Percentiles rank a stretch among this genome's conserved stretches.
Conservation (phyloP, 1,284 basidiomycete genomes). For the Ceratobasidium papillatum region DNA sequence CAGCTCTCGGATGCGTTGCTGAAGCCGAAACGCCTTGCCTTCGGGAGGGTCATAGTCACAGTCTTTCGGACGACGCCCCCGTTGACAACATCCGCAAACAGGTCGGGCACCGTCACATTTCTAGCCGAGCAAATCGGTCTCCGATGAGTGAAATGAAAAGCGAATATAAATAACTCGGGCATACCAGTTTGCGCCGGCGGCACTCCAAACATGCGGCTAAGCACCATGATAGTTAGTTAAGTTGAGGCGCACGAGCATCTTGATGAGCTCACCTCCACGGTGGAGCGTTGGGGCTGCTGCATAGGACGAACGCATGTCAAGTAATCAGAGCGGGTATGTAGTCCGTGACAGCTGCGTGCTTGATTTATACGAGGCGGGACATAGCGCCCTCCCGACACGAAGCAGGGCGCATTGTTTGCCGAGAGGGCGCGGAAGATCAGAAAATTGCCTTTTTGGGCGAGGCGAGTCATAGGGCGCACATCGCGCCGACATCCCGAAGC, state of each 20-base stretch:
- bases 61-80: not conserved
- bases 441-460: conserved; percentile 23
- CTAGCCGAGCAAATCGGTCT: not conserved
- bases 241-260: not conserved
- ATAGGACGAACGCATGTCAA: conserved; percentile 14
- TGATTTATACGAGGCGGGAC: conserved; percentile 9
- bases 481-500: conserved; percentile 2
- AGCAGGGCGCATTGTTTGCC: conserved; percentile 36
- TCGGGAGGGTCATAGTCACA: conserved; percentile 32
- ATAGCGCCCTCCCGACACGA: conserved; percentile 27
- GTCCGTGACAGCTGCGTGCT: not conserved
- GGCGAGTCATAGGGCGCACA: conserved; percentile 25
- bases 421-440: not conserved
- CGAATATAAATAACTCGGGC: not conserved
- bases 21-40: conserved; percentile 20
- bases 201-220: conserved; percentile 28
- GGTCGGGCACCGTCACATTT: conserved; percentile 34
- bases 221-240: not conserved
- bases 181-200: conserved; percentile 28
- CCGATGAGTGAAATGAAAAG: not conserved
- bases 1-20: conserved; percentile 27
- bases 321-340: not conserved
- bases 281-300: conserved; percentile 16
- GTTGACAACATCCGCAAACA: conserved; percentile 26
- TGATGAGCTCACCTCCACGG: conserved; percentile 27